These are phyloP conservation scores for Oleoguttula mirabilis DNA, from an alignment of 495 filamentous ascomycete species.

Conservation along the genomic window DNA sequence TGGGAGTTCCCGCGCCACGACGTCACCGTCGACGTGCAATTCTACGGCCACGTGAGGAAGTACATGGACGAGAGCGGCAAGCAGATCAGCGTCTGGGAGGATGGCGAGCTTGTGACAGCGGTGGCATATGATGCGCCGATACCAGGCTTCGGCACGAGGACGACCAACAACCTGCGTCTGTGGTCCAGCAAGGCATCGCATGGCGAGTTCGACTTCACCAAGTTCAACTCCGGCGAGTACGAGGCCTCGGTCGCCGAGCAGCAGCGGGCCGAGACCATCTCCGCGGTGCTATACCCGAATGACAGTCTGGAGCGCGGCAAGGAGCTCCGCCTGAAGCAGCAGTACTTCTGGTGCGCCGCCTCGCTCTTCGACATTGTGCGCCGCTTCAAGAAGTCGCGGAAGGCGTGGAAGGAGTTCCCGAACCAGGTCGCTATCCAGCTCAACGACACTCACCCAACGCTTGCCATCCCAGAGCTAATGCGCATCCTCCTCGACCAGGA, in stretches of 20 bases:
- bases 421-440: slow-evolving; percentile 95
- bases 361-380: slow-evolving; percentile 93
- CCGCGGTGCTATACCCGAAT: slow-evolving; percentile 92
- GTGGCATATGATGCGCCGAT: slow-evolving; percentile 94
- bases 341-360: slow-evolving; percentile 99
- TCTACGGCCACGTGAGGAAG: slow-evolving; percentile 75
- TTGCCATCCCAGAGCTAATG: slow-evolving; percentile 90
- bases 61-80: slow-evolving; percentile 65
- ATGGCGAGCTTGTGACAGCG: slow-evolving; percentile 83
- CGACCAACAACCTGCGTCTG: slow-evolving; percentile 88
- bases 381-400: slow-evolving; percentile 91
- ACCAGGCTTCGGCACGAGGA: slow-evolving; percentile 76
- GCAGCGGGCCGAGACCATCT: slow-evolving; percentile 93
- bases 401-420: slow-evolving; percentile 81
- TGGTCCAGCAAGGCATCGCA: slow-evolving; percentile 96
- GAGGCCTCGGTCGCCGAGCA: slow-evolving; percentile 94
- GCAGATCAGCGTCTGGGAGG: slow-evolving; percentile 63
- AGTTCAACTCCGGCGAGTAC: slow-evolving; percentile 97
- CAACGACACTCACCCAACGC: slow-evolving; percentile 93
- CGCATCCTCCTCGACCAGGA: slow-evolving; percentile 84
- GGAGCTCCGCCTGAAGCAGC: slow-evolving; percentile 93
- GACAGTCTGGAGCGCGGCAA: slow-evolving; percentile 95
- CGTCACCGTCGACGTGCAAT: slow-evolving; percentile 89
- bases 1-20: slow-evolving; percentile 98
- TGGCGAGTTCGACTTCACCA: slow-evolving; percentile 98